A percentile compares a stretch with the other conserved stretches of the same genome.
Conservation (phyloP, 129 eudicot genomes). For the Helichrysum umbraculigerum region DNA sequence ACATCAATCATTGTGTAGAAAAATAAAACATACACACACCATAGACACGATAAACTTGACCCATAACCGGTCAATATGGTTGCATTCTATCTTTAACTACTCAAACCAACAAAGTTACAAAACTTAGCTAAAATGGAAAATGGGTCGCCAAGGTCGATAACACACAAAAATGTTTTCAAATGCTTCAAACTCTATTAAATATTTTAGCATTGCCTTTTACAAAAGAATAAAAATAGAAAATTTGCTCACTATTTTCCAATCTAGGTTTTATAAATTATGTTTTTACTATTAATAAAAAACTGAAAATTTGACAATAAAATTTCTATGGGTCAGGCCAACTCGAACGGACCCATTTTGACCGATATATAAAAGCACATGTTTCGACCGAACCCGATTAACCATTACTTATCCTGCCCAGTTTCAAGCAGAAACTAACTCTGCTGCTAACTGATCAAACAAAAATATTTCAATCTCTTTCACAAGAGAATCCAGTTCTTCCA, state of each 20-base stretch:
- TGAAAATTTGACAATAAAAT: not conserved
- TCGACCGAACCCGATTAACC: not conserved
- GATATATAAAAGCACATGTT: not conserved
- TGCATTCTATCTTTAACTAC: not conserved
- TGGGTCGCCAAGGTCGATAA: not conserved
- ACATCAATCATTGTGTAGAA: constrained; percentile 10
- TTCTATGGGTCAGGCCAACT: not conserved
- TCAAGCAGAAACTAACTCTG: constrained; percentile 43
- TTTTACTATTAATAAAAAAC: not conserved
- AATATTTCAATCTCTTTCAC: constrained; percentile 48
- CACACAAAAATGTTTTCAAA: not conserved
- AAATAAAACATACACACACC: not conserved
- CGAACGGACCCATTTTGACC: not conserved
- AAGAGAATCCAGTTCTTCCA: constrained; percentile 46
- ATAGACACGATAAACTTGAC: not conserved
- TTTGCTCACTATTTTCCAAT: not conserved
- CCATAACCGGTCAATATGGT: constrained; percentile 3
- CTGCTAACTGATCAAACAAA: constrained; percentile 60
- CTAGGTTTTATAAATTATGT: not conserved
- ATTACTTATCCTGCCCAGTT: constrained; percentile 9
- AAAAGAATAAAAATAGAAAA: not conserved
- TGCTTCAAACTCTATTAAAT: not conserved
- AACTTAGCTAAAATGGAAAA: not conserved
- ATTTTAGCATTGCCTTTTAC: not conserved
- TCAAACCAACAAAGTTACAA: not conserved